Base-by-base conservation (phyloP, 2,329 filamentous ascomycete genomes). In the Epichloe sibirici region DNA sequence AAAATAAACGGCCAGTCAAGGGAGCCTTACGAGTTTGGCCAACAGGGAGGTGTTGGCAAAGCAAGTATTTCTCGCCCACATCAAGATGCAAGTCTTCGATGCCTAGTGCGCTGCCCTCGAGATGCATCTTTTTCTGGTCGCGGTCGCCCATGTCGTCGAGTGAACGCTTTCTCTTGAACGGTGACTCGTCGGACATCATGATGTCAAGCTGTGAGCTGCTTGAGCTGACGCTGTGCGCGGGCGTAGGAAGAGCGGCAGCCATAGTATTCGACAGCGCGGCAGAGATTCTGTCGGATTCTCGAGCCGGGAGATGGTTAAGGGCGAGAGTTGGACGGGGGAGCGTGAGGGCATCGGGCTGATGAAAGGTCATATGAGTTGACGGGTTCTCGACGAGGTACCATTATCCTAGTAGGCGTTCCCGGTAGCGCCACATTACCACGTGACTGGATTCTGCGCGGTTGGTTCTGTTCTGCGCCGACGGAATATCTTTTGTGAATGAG, bases 301-400 rank as follows among this genome's bases (percentile, higher is more conserved):
- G 69, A 70, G 61, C 78, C 77, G 64, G 71, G 75, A 56, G 71
- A 73, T 59, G 23, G 73, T 76, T 61, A 71, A 75, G 57, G 77
- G 76, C 58, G 77, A 81, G 63, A 75, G 72, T 65, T 81, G 77
- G 48, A 50, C 15, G 64, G 78, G 78, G 64, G 81, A 81, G 66
- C 81, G 84, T 73, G 83, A 80, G 65, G 65, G 81, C 61, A 81
- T 84, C 63, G 79, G 79, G 61, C 81, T 81, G 66, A 83, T 79
- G 74, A 79, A 82, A 70, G 78, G 81, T 48, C 12, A 38, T 34
- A 17, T 35, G 34, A 12, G 34, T 11, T 77, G 71, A 68, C 15
- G 12, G 60, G 12, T 38, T 35, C 37, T 60, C 61, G 56, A 59
- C 56, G 47, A 57, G 62, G 57, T 15, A 13, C 38, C 12, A 17